Evolutionary conservation across 2,329 filamentous ascomycete genomes (phyloP), one percentile per base, ranked within the genome.

Genomic region (Berkeleyomyces basicola): DNA sequence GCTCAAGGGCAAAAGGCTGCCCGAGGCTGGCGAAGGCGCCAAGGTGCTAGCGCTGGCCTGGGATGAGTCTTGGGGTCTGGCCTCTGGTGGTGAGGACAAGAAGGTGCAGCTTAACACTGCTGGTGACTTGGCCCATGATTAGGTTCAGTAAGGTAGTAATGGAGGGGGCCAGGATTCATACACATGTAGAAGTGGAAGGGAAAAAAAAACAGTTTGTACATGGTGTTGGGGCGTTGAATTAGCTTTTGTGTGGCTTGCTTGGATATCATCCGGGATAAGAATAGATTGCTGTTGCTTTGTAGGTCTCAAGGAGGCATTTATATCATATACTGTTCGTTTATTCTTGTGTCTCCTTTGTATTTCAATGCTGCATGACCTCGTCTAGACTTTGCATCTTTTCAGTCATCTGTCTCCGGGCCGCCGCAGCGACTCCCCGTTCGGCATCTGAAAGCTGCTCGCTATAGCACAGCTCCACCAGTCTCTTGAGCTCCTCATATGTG

Each of bases 31-130:
- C 1, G 88, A 93, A 65, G 90, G 90, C 33, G 82, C 86, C 66
- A 97, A 97, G 80, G 90, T 99, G 58, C 89, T 97, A 72, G 82
- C 83, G 42, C 88, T 97, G 4, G 81, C 79, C 64, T 99, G 93
- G 93, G 88, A 96, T 73, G 78, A 79, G 71, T 82, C 84, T 5
- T 83, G 95, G 70, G 95, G 93, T 1, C 92, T 99, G 71, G 87
- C 96, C 53, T 95, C 88, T 70, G 90, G 79, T 51, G 90, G 92
- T 14, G 91, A 97, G 79, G 93, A 99, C 71, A 96, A 93, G 77
- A 85, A 83, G 76, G 85, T 99, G 69, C 93, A 99, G 77, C 84
- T 99, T 65, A 96, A 99, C 47, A 44, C 58, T n/a, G 47, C 49
- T 46, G 60, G 64, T 14, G 65, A 64, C 40, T 42, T 64, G 31